Conservation (phyloP, 2,329 filamentous ascomycete genomes). For the Alternaria dauci region DNA sequence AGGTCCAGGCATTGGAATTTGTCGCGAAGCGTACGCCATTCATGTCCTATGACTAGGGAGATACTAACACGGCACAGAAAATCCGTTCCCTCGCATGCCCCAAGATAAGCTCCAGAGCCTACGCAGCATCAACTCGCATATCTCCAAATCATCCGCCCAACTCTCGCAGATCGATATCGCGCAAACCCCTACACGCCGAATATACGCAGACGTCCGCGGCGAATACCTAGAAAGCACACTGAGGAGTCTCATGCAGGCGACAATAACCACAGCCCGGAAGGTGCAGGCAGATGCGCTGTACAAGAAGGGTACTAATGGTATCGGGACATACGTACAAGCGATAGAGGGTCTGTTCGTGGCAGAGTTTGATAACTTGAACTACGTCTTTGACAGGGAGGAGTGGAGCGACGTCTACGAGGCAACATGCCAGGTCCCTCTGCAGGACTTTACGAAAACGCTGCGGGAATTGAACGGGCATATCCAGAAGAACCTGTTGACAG, state of each 20-base stretch:
- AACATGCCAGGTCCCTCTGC: conserved; percentile 79
- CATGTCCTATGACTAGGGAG: too few species aligned
- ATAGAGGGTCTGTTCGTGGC: conserved; percentile 87
- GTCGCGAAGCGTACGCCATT: conserved; percentile 78
- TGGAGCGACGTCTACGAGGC: conserved; percentile 81
- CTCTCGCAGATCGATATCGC: conserved; percentile 55
- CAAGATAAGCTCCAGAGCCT: conserved; percentile 79
- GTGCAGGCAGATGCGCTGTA: conserved; percentile 81
- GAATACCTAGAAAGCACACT: conserved; percentile 85
- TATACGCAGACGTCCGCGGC: conserved; percentile 86
- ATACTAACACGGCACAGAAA: conserved; percentile 53
- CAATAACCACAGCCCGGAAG: conserved; percentile 78
- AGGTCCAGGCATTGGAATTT: conserved; percentile 86
- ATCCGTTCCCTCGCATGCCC: conserved; percentile 80
- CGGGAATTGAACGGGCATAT: conserved; percentile 91
- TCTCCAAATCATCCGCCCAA: conserved; percentile 67
- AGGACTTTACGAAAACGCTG: conserved; percentile 84
- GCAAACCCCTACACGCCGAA: conserved; percentile 76
- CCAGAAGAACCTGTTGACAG: conserved; percentile 82
- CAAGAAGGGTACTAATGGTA: conserved; percentile 86
- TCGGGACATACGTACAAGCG: conserved; percentile 85
- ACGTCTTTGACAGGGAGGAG: conserved; percentile 84
- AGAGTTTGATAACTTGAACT: conserved; percentile 90
- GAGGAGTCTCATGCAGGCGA: conserved; percentile 86
- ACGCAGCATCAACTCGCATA: conserved; percentile 78